Base-by-base conservation (phyloP, 495 filamentous ascomycete genomes). In the Penicillium ochrochloron region DNA sequence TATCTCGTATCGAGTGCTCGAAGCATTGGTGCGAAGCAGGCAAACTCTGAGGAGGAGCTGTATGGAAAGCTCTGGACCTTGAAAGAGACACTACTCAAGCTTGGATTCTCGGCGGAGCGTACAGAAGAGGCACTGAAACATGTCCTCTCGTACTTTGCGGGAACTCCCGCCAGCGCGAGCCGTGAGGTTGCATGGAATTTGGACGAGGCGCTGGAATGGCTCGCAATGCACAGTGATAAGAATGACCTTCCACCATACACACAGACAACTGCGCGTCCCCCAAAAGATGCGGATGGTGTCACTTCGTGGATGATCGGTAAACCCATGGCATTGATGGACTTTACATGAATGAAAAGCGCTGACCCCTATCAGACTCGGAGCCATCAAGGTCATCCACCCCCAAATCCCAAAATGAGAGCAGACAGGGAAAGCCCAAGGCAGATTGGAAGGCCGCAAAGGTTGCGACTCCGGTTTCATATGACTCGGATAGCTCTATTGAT, bases 161-260 rank as follows among this genome's bases (percentile, higher is more conserved):
- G 81, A 8, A 83, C 81, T 64, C 78, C 86, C 12, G 62, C 71
- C 21, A 73, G 72, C 23, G 66, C 74, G 35, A 79, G 78, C 65
- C 90, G 88, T 63, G 92, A 95, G 44, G 75, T 80, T 5, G 83
- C 92, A 12, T 96, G 92, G 90, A 93, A 93, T 21, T 76, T 97
- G 52, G 89, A 95, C 61, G 92, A 95, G 72, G 85, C 86, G n/a
- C 66, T 97, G 33, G 91, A 96, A 67, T 97, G 91, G 92, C 80
- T 97, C 21, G 91, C 92, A 23, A 79, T 90, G 64, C 84, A 92
- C 66, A 90, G 86, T 69, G 77, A 83, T 17, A 77, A 80, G 64
- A 83, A 86, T 6, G 89, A 94, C 68, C 83, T 95, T 34, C 88
- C 89, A 2, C 86, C 87, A 52, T 94, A 94, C 75, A 87, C 87